Conservation (phyloP, 441 rosid genomes). For the Capsella rubella region DNA sequence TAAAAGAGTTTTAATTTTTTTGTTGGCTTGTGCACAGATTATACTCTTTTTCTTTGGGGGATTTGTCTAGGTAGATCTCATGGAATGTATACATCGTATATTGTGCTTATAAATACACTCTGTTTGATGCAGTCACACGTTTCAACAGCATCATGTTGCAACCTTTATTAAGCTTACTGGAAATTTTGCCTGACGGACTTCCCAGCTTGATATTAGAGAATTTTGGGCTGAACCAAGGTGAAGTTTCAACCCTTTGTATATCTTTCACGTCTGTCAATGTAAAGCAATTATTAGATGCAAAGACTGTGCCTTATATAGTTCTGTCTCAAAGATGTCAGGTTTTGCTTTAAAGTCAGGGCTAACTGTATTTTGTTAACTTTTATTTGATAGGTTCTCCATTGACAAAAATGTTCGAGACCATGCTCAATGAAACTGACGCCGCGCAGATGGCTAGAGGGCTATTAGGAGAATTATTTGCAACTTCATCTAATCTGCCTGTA, state of each 20-base stretch:
- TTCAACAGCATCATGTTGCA: slow-evolving; percentile 60
- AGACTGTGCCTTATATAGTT: background rate
- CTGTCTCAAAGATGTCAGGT: background rate
- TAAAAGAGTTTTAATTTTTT: background rate
- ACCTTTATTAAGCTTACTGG: slow-evolving; percentile 57
- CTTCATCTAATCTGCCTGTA: slow-evolving; percentile 56
- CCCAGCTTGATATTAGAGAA: slow-evolving; percentile 51
- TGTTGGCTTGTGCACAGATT: background rate
- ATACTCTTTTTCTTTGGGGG: background rate
- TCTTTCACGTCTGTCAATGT: background rate
- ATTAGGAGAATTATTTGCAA: slow-evolving; percentile 47
- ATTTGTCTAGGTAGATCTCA: slow-evolving; percentile 2
- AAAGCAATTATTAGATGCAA: background rate
- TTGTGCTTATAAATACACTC: slow-evolving; percentile 6
- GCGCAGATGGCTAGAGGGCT: slow-evolving; percentile 48
- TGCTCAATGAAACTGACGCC: slow-evolving; percentile 50
- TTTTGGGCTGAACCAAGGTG: slow-evolving; percentile 68
- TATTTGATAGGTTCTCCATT: slow-evolving; percentile 51
- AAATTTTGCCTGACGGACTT: slow-evolving; percentile 54
- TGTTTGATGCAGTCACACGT: slow-evolving; percentile 66
- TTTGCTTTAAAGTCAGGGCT: slow-evolving; percentile 8
- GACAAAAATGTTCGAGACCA: slow-evolving; percentile 46
- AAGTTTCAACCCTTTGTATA: slow-evolving; percentile 20
- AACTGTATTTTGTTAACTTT: slow-evolving; percentile 12
- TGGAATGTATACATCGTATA: background rate